phyloP scores from a whole-genome alignment of 2,329 filamentous ascomycete species.

The Coniochaeta ligniaria region DNA sequence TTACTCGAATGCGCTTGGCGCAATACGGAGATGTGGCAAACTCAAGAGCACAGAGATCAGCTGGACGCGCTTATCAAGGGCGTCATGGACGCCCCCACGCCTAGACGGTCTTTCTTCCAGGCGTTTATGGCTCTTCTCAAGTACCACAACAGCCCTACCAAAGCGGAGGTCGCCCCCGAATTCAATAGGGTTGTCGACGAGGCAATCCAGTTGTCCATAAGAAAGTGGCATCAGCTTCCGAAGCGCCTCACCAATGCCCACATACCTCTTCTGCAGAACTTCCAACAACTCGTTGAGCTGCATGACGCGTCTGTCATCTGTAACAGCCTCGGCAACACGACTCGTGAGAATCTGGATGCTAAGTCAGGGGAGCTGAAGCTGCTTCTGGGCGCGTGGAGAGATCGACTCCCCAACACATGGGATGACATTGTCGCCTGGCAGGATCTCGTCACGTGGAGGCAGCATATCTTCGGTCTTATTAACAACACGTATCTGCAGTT shows the following conservation, averaged over 20 bases:
- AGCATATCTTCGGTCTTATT: constrained; percentile 97
- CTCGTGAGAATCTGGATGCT: constrained; percentile 74
- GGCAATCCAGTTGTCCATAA: constrained; percentile 91
- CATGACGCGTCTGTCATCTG: constrained; percentile 98
- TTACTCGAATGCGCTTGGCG: constrained; percentile 94
- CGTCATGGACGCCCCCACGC: constrained; percentile 94
- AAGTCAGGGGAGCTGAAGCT: constrained; percentile 96
- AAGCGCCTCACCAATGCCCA: constrained; percentile 90
- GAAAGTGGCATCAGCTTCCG: constrained; percentile 98
- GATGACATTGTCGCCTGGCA: constrained; percentile 99
- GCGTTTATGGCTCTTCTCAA: constrained; percentile 96
- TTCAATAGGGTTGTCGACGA: constrained; percentile 92
- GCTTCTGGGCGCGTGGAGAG: constrained; percentile 88
- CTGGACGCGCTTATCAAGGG: constrained; percentile 92
- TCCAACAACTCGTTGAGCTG: constrained; percentile 94
- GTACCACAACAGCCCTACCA: constrained; percentile 59
- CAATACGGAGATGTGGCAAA: constrained; percentile 91
- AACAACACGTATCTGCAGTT: constrained; percentile 88
- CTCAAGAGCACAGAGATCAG: constrained; percentile 76
- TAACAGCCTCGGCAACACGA: constrained; percentile 80
- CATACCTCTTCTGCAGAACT: constrained; percentile 90
- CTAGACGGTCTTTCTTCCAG: constrained; percentile 91
- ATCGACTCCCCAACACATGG: constrained; percentile 94
- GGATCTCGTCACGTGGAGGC: constrained; percentile 97
- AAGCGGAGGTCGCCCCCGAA: constrained; percentile 71